Conservation (phyloP, 2,329 filamentous ascomycete genomes). For the Decorospora gaudefroyi region DNA sequence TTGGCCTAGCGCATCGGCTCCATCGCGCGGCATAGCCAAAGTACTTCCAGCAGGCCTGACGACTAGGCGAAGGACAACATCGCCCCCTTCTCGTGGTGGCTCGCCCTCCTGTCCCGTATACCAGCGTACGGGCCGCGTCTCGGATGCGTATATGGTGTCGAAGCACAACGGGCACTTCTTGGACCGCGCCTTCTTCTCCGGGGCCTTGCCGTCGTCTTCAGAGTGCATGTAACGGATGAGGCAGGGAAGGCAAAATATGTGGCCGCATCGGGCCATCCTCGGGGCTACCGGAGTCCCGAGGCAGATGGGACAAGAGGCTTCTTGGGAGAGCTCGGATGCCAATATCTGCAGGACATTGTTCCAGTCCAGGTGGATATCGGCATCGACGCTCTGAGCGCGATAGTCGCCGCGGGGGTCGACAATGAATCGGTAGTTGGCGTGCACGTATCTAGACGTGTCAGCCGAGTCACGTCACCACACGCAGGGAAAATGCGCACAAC, state of each 20-base stretch:
- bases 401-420: slow-evolving; percentile 84
- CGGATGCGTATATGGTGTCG: slow-evolving; percentile 89
- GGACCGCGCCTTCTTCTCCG: slow-evolving; percentile 75
- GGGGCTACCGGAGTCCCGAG: slow-evolving; percentile 90
- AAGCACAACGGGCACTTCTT: slow-evolving; percentile 97
- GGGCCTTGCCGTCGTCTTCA: slow-evolving; percentile 63
- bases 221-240: slow-evolving; percentile 95
- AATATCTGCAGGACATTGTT: slow-evolving; percentile 86
- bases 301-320: slow-evolving; percentile 90
- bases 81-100: slow-evolving; percentile 78
- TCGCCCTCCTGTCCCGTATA: slow-evolving; percentile 86
- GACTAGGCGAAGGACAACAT: slow-evolving; percentile 87
- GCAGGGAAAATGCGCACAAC: too few species aligned
- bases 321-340: slow-evolving; percentile 86
- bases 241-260: slow-evolving; percentile 95
- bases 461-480: background rate
- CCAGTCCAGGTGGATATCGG: slow-evolving; percentile 91
- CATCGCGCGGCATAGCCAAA: slow-evolving; percentile 83
- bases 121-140: slow-evolving; percentile 86
- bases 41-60: slow-evolving; percentile 80
- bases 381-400: slow-evolving; percentile 76
- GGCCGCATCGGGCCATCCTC: slow-evolving; percentile 94
- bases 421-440: slow-evolving; percentile 97
- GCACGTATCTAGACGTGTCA: slow-evolving; percentile 67
- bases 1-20: slow-evolving; percentile 68